phyloP scores from a whole-genome alignment of 2,329 filamentous ascomycete species.

The Cercospora zeae-maydis region DNA sequence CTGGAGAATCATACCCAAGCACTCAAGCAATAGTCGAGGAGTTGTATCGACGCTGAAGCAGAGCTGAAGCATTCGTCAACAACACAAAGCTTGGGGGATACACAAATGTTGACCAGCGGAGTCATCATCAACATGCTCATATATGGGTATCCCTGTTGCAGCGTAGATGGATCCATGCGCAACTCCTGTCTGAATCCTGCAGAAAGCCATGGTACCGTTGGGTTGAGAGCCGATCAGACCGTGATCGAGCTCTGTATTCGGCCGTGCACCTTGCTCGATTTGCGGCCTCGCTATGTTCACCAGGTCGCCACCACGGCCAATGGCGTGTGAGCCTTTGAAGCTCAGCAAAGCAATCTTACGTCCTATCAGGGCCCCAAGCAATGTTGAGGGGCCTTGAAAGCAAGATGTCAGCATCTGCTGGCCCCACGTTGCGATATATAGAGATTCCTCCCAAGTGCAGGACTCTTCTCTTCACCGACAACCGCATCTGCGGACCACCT shows the following conservation, averaged over 20 bases:
- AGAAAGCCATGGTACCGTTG: background rate
- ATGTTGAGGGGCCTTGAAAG: constrained; percentile 11
- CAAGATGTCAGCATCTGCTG: constrained; percentile 3
- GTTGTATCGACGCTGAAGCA: no score
- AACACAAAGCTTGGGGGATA: no score
- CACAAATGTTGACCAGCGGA: background rate
- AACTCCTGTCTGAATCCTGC: background rate
- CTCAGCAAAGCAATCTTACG: constrained; percentile 14
- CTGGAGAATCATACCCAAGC: background rate
- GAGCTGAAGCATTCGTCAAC: no score
- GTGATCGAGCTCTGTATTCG: background rate
- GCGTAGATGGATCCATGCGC: background rate
- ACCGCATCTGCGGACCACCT: constrained; percentile 11
- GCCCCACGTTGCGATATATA: constrained; percentile 15
- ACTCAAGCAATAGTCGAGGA: background rate
- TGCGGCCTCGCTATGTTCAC: background rate
- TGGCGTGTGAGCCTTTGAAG: background rate
- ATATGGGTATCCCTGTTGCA: background rate
- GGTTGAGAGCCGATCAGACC: background rate
- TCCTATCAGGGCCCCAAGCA: constrained; percentile 5
- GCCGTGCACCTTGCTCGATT: background rate
- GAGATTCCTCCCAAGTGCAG: constrained; percentile 2
- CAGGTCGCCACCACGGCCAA: background rate
- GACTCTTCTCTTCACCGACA: constrained; percentile 10
- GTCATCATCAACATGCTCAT: background rate